Evolutionary conservation across 225 moss, liverwort and hornwort species (phyloP), one percentile per base, ranked within the genome.

Genomic region (Antitrichia curtipendula): DNA sequence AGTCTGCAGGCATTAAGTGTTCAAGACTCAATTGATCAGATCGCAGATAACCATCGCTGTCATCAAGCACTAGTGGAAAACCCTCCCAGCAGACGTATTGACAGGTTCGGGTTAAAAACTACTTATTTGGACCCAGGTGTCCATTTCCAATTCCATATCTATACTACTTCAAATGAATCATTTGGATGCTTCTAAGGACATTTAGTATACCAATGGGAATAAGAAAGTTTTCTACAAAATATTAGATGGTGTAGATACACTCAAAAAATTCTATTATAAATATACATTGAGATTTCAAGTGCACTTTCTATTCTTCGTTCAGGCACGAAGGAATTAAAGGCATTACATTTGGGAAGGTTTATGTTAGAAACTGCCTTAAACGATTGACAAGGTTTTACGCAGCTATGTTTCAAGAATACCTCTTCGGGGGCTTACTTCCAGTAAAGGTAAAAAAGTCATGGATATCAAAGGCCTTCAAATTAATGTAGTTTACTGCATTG

Each of bases 1-100:
- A 99, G 97, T 83, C 98, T 98, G 94, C 70, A 90, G 40, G n/a
- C 89, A 94, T 83, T 88, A 89, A 47, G 72, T 65, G 47, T 81
- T 73, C 82, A 86, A n/a, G 60, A 84, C 23, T 59, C 64, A 73
- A 65, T 60, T 62, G 28, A 87, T 85, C 45, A 78, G 16, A 73
- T 84, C 40, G 10, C 78, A 85, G 81, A 41, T n/a, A 79, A 74
- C 22, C 32, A 83, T 62, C 52, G 41, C 54, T 40, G 43, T 13
- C 66, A 68, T 75, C 53, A 54, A 53, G 62, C 62, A 58, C 60
- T 60, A 38, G 23, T 28, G 57, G 52, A 68, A 68, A 45, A 27
- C 52, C 73, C 61, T 72, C 41, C 81, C 49, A 59, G 61, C 24
- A 72, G 11, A 87, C 31, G 32, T 15, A 50, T 47, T 66, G 78